A percentile compares a stretch with the other conserved stretches of the same genome.
phyloP scores from a whole-genome alignment of 2,329 filamentous ascomycete genomes.

The Fusarium nurragi region DNA sequence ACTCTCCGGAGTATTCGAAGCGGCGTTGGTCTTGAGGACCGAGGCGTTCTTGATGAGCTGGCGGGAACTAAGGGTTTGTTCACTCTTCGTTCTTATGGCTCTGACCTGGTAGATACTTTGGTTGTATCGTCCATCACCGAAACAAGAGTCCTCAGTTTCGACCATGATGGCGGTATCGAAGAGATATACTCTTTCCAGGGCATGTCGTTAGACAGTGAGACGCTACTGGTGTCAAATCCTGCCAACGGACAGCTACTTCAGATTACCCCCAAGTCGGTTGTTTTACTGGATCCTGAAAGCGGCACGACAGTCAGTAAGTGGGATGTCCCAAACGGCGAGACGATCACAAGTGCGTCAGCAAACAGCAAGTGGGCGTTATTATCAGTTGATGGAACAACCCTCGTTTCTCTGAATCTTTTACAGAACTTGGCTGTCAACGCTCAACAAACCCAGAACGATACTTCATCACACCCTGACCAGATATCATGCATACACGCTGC shows the following conservation, averaged over 20 bases:
- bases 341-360: slow-evolving; percentile 81
- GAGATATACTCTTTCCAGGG: slow-evolving; percentile 82
- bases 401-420: slow-evolving; percentile 74
- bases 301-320: slow-evolving; percentile 67
- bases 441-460: slow-evolving; percentile 67
- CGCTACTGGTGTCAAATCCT: slow-evolving; percentile 75
- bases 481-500: slow-evolving; percentile 86
- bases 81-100: slow-evolving; percentile 64
- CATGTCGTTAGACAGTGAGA: slow-evolving; percentile 74
- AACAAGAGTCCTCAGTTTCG: slow-evolving; percentile 84
- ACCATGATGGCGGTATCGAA: slow-evolving; percentile 79
- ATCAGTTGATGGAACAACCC: slow-evolving; percentile 76
- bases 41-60: slow-evolving; percentile 84
- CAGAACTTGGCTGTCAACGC: slow-evolving; percentile 66
- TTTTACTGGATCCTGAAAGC: slow-evolving; percentile 69
- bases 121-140: slow-evolving; percentile 84
- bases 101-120: slow-evolving; percentile 71
- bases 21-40: slow-evolving; percentile 89
- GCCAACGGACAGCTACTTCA: slow-evolving; percentile 74
- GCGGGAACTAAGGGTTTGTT: slow-evolving; percentile 78
- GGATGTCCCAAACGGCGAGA: slow-evolving; percentile 58
- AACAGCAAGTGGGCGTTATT: slow-evolving; percentile 76
- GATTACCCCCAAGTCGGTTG: slow-evolving; percentile 72
- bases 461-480: slow-evolving; percentile 65
- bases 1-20: slow-evolving; percentile 90